Conservation (phyloP, 352 stramenopile genomes). For the Globisporangium polare region DNA sequence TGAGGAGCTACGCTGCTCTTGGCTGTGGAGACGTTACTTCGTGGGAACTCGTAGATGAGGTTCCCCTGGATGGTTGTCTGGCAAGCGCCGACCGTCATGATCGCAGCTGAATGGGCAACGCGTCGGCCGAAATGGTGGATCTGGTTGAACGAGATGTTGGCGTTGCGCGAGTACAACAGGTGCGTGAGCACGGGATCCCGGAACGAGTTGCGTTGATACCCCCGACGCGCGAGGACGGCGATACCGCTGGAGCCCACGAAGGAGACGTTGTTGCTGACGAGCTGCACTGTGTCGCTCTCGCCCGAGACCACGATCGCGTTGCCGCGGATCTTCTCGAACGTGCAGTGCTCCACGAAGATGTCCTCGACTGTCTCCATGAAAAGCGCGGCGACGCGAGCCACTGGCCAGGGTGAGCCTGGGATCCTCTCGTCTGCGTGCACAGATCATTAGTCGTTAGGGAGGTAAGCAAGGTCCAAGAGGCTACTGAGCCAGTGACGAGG, state of each 20-base stretch:
- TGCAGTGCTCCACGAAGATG: conserved; percentile 49
- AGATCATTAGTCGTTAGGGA: not conserved
- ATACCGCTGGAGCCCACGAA: conserved; percentile 55
- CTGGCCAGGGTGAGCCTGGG: conserved; percentile 42
- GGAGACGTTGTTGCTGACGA: conserved; percentile 73
- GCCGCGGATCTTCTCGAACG: conserved; percentile 63
- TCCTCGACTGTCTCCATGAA: conserved; percentile 59
- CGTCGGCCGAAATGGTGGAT: conserved; percentile 61
- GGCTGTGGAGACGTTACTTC: not conserved
- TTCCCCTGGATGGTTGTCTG: conserved; percentile 53
- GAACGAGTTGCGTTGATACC: conserved; percentile 35
- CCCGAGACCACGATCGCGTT: conserved; percentile 70
- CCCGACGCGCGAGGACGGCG: conserved; percentile 32
- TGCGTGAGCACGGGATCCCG: conserved; percentile 27
- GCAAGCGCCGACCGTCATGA: conserved; percentile 48
- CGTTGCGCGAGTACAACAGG: conserved; percentile 32
- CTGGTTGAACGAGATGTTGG: conserved; percentile 73
- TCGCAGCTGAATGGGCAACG: conserved; percentile 42
- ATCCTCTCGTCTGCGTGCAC: conserved; percentile 31
- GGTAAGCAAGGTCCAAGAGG: not conserved
- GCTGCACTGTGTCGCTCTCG: conserved; percentile 38
- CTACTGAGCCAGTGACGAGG: not conserved
- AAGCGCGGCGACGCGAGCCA: conserved; percentile 53
- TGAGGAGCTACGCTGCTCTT: not conserved
- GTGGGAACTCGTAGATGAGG: conserved; percentile 49